Conservation (phyloP, 441 rosid species). For the Pelargonium hybrid region DNA sequence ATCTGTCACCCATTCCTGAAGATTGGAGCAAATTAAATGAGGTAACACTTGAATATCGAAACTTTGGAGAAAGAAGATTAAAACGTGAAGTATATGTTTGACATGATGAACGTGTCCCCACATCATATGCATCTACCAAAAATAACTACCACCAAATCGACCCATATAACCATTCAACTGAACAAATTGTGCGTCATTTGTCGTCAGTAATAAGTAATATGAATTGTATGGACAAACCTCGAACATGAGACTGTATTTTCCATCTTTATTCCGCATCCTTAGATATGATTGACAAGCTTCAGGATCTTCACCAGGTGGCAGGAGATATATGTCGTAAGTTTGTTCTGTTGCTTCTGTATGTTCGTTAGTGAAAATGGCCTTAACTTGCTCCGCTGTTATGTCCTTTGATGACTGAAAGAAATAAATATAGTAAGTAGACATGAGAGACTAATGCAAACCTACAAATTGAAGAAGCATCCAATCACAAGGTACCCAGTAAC, state of each 20-base stretch:
- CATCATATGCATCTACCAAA: too few relatives aligned
- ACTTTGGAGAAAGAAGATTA: too few relatives aligned
- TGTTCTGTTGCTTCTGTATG: conserved; percentile 67
- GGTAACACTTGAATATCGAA: neutral
- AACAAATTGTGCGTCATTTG: neutral
- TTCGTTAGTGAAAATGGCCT: conserved; percentile 51
- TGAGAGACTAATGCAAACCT: conserved; percentile 20
- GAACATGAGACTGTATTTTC: conserved; percentile 97
- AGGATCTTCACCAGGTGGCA: conserved; percentile 98
- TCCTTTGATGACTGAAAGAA: conserved; percentile 51
- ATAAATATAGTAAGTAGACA: conserved; percentile 24
- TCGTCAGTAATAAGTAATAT: neutral
- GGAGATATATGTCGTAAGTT: conserved; percentile 87
- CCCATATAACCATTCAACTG: neutral
- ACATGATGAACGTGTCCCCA: too few relatives aligned
- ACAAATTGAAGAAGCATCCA: neutral
- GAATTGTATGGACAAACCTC: conserved; percentile 51
- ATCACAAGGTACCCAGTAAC: neutral
- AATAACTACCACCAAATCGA: too few relatives aligned
- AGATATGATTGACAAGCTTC: conserved; percentile 91
- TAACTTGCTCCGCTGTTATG: conserved; percentile 56
- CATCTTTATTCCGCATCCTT: conserved; percentile 97
- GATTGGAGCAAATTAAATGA: conserved; percentile 12
- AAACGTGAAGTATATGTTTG: too few relatives aligned
- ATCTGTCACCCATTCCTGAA: conserved; percentile 94